Conservation (phyloP, 176 grass and related monocot genomes). For the Eragrostis nindensis region DNA sequence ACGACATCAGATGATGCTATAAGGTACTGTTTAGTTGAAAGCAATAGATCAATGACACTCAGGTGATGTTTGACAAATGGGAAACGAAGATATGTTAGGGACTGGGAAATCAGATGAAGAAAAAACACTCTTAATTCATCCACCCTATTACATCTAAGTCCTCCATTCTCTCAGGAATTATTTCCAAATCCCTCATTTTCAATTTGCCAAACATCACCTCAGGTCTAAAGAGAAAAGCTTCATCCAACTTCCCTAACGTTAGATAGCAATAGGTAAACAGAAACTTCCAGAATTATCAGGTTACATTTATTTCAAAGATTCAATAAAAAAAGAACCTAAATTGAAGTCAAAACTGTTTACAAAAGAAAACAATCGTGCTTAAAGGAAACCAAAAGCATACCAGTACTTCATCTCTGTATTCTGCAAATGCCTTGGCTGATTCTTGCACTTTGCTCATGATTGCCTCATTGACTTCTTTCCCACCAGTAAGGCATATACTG, state of each 20-base stretch:
- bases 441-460: constrained; percentile 86
- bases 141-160: no score
- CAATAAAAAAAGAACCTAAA: neutral
- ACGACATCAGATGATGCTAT: no score
- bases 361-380: neutral
- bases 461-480: constrained; percentile 75
- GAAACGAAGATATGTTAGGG: no score
- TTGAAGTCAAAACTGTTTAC: neutral
- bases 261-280: neutral
- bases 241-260: neutral
- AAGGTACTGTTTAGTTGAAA: no score
- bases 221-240: neutral
- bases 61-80: no score
- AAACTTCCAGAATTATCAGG: constrained; percentile 4
- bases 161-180: no score
- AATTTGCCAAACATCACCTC: no score
- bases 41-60: no score
- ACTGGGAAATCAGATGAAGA: no score
- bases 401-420: constrained; percentile 97
- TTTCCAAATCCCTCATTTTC: no score
- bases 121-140: no score
- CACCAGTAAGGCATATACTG: constrained; percentile 84
- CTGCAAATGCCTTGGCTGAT: constrained; percentile 74
- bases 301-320: neutral
- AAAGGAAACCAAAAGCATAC: constrained; percentile 52